Conservation (phyloP, 441 rosid genomes). For the Corymbia calophylla region DNA sequence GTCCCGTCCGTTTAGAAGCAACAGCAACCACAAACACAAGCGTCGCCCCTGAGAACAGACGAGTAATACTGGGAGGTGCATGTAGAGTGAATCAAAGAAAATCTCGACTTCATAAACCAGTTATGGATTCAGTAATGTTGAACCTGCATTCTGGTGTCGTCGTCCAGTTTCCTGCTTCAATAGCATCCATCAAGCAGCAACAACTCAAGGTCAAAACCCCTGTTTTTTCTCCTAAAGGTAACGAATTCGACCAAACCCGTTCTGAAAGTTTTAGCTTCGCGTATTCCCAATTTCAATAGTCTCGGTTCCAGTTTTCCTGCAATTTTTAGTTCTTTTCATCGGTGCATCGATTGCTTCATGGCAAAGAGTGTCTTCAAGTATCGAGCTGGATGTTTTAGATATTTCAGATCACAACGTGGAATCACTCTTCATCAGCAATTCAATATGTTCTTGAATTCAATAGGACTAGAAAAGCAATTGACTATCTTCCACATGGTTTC, state of each 20-base stretch:
- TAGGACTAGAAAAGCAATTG: neutral
- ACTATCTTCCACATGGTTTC: neutral
- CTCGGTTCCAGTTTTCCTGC: neutral
- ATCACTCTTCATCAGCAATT: neutral
- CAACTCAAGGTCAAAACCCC: neutral
- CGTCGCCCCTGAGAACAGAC: neutral
- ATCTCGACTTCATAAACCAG: neutral
- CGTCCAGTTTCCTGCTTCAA: neutral
- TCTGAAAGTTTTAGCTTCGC: accelerated
- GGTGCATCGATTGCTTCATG: neutral
- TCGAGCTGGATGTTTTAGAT: neutral
- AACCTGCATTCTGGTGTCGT: neutral
- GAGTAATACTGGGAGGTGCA: neutral
- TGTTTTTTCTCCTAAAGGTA: neutral
- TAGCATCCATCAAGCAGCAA: neutral
- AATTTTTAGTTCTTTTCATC: neutral
- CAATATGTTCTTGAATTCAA: neutral
- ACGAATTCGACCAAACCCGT: neutral
- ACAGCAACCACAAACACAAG: neutral
- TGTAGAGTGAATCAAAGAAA: neutral
- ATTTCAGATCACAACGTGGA: neutral
- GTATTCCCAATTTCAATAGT: neutral
- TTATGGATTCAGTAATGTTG: neutral
- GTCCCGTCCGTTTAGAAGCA: neutral
- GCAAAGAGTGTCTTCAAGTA: neutral